Base-by-base conservation (phyloP, 176 grass and related monocot genomes). In the Urochloa ruziziensis region DNA sequence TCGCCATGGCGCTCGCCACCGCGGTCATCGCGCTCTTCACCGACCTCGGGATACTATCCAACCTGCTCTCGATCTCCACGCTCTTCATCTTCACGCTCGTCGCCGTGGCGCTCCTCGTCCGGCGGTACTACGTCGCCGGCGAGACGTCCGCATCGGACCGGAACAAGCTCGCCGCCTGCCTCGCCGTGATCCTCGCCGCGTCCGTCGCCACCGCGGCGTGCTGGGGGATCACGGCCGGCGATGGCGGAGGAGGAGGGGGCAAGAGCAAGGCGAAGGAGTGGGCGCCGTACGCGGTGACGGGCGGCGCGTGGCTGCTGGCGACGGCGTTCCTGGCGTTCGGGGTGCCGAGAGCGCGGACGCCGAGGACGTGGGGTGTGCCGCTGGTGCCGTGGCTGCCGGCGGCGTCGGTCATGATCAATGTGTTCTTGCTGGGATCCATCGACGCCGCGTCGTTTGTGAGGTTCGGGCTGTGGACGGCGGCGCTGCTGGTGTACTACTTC, bases 401-500 rank as follows among this genome's bases (percentile, higher is more conserved):
- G 25, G 90, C 83, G 11, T 92, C 93, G 42, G 88, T 95, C 52
- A 54, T 87, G 62, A 87, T 99, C 46, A 99, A 96, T 62, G 30
- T 99, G n/a, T 99, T 98, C 83, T 75, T 99, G 64, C 80, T 99
- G 3, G 96, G 96, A 0, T 99, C 96, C 67, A 99, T 99, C 65
- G 93, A 99, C 76, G 13, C 48, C 58, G 88, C 88, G 15, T 99
- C 96, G 4, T 99, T 94, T 75, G 61, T 66, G 67, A 28, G 93
- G 56, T 99, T 99, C 76, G 85, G 83, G 29, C 25, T 99, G 23
- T 99, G 96, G 96, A 92, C 85, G 13, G 75, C 10, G 7, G 40
- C 77, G 42, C 88, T 96, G 81, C 78, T 99, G 42, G 59, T 85
- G 0, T 96, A 99, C 86, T 99, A 99, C 91, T 51, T 99, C 47